Percentiles rank a stretch among this genome's conserved stretches.
phyloP scores from a whole-genome alignment of 73 alveolate genomes.

The Paramecium pentaurelia region DNA sequence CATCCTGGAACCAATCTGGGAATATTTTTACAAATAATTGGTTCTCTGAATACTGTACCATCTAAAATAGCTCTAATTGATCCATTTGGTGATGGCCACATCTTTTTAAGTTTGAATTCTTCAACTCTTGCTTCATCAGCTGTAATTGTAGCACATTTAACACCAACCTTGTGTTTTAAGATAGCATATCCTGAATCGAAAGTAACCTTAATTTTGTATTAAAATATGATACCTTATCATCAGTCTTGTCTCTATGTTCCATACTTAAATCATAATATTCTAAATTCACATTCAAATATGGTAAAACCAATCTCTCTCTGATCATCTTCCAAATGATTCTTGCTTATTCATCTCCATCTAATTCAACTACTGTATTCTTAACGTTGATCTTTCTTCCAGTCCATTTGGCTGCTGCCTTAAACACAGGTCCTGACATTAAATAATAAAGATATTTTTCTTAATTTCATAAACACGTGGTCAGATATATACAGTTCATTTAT shows the following conservation, averaged over 20 bases:
- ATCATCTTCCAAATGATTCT: constrained; percentile 73
- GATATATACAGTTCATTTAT: neutral
- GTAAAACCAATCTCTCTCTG: constrained; percentile 62
- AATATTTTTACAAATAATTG: constrained; percentile 80
- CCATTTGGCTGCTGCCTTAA: constrained; percentile 55
- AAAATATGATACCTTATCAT: constrained; percentile 56
- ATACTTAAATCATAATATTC: constrained; percentile 75
- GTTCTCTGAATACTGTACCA: constrained; percentile 94
- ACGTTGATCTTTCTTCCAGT: constrained; percentile 75
- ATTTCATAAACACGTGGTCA: neutral
- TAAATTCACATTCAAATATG: constrained; percentile 65
- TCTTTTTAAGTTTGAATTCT: constrained; percentile 85
- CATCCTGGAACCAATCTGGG: constrained; percentile 92
- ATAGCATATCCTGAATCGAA: constrained; percentile 79
- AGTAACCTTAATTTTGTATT: constrained; percentile 57
- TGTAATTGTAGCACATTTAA: constrained; percentile 83
- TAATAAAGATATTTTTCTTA: constrained; percentile 35
- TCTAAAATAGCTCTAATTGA: constrained; percentile 88
- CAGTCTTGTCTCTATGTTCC: constrained; percentile 78
- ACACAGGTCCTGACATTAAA: constrained; percentile 42
- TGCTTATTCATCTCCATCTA: constrained; percentile 93
- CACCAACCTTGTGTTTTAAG: constrained; percentile 72
- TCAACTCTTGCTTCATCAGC: constrained; percentile 82
- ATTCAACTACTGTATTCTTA: constrained; percentile 82
- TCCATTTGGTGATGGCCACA: constrained; percentile 94